These are phyloP conservation scores for Rosa multiflora DNA, from an alignment of 306 rosid genomes.

Conservation along the genomic window DNA sequence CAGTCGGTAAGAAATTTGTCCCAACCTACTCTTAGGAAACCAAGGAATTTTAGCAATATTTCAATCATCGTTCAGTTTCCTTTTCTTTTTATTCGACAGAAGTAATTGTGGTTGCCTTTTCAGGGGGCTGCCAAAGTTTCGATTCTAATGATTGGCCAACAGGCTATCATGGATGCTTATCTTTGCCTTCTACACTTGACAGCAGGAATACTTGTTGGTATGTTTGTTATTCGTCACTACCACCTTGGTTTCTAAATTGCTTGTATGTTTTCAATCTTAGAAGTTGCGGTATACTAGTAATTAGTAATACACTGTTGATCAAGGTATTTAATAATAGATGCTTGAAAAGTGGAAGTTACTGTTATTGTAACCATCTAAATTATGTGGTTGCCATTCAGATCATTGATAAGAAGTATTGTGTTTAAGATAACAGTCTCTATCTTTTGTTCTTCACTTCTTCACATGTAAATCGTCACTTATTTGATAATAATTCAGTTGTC, in stretches of 20 bases:
- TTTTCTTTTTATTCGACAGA: not conserved
- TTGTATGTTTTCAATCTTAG: constrained; percentile 4
- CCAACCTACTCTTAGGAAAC: constrained; percentile 1
- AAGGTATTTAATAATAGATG: not conserved
- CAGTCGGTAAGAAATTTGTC: constrained; percentile 70
- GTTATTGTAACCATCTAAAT: not conserved
- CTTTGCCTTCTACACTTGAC: constrained; percentile 95
- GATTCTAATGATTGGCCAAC: constrained; percentile 91
- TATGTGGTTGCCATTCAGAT: not conserved
- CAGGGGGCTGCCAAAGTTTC: constrained; percentile 99
- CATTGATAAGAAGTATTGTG: not conserved
- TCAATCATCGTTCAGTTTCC: not conserved
- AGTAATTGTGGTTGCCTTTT: constrained; percentile 25
- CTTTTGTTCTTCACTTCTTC: constrained; percentile 8
- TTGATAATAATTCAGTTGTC: not conserved
- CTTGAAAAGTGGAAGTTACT: not conserved
- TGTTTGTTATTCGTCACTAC: constrained; percentile 20
- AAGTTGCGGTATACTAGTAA: not conserved
- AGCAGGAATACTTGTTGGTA: constrained; percentile 97
- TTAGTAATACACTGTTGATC: not conserved
- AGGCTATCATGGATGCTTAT: constrained; percentile 98
- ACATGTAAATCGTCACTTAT: not conserved
- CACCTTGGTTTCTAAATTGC: not conserved
- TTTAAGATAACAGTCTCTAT: not conserved
- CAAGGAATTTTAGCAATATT: not conserved